These are phyloP conservation scores for Chaetoceros tenuissimus DNA, from an alignment of 108 stramenopile species.

Conservation along the genomic window DNA sequence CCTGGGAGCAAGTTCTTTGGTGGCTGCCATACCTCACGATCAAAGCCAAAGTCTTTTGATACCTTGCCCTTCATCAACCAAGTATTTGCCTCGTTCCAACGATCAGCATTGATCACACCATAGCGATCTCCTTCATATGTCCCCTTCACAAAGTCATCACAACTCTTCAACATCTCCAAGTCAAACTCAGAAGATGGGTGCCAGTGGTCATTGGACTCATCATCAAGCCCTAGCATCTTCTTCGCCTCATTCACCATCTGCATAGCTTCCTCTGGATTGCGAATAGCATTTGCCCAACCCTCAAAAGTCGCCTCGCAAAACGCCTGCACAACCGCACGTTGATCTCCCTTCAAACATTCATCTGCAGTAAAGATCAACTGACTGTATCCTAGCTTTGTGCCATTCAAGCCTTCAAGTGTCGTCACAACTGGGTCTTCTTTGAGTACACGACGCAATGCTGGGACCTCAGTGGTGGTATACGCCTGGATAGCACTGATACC, in stretches of 20 bases:
- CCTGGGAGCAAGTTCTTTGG: conserved; percentile 25
- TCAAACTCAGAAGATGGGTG: conserved; percentile 8
- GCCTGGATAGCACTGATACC: conserved; percentile 26
- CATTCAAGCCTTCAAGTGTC: conserved; percentile 12
- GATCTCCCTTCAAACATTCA: conserved; percentile 16
- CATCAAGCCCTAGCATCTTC: conserved; percentile 20
- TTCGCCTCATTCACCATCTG: conserved; percentile 23
- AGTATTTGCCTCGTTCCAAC: conserved; percentile 26
- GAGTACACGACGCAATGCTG: conserved; percentile 21
- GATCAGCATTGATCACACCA: conserved; percentile 22
- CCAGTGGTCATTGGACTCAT: conserved; percentile 35
- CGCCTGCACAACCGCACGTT: conserved; percentile 14
- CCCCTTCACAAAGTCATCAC: conserved; percentile 24
- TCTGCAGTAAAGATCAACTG: conserved; percentile 33
- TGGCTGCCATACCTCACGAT: conserved; percentile 27
- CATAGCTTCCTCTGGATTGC: conserved; percentile 19
- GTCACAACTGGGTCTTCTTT: conserved; percentile 4
- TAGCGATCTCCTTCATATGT: conserved; percentile 28
- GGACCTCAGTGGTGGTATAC: conserved; percentile 37
- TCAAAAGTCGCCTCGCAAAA: conserved; percentile 34
- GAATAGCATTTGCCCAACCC: conserved; percentile 32
- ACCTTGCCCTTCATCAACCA: conserved; percentile 16
- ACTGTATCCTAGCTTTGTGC: conserved; percentile 29
- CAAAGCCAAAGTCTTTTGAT: conserved; percentile 13
- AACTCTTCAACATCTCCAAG: conserved; percentile 20